Percentiles rank a stretch among this genome's conserved stretches.
Conservation (phyloP, 2,329 filamentous ascomycete genomes). For the Stagonosporopsis rhizophila region DNA sequence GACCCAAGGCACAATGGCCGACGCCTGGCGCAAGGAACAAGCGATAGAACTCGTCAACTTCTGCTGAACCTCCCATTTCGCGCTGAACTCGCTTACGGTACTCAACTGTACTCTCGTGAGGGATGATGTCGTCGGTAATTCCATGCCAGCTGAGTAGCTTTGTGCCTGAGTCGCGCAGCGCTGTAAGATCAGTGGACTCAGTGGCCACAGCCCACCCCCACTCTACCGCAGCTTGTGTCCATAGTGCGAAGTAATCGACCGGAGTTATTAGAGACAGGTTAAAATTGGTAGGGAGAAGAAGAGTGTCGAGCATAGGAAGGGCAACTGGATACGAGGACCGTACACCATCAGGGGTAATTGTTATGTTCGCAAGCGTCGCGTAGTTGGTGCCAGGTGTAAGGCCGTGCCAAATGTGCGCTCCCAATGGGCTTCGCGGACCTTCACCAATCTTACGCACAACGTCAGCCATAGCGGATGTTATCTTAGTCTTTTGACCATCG, state of each 20-base stretch:
- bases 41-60: slow-evolving; percentile 29
- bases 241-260: slow-evolving; percentile 18
- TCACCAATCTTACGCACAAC: slow-evolving; percentile 2
- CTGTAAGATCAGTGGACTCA: slow-evolving; percentile 26
- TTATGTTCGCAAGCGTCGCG: neutral
- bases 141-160: slow-evolving; percentile 39
- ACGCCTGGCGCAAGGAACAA: slow-evolving; percentile 45
- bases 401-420: slow-evolving; percentile 9
- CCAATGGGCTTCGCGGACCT: slow-evolving; percentile 2
- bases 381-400: slow-evolving; percentile 1
- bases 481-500: slow-evolving; percentile 14
- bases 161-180: slow-evolving; percentile 24
- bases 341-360: neutral
- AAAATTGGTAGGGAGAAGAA: slow-evolving; percentile 7
- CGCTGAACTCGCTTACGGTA: slow-evolving; percentile 23
- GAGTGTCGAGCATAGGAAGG: slow-evolving; percentile 3
- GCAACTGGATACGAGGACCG: slow-evolving; percentile 3
- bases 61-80: slow-evolving; percentile 18
- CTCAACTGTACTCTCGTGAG: slow-evolving; percentile 14
- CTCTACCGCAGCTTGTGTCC: slow-evolving; percentile 14
- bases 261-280: slow-evolving; percentile 18
- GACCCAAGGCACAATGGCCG: slow-evolving; percentile 34
- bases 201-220: slow-evolving; percentile 19
- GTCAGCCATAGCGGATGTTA: slow-evolving; percentile 21
- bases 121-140: slow-evolving; percentile 25